Base-by-base conservation (phyloP, 179 eudicot species). In the Pouteria campechiana region DNA sequence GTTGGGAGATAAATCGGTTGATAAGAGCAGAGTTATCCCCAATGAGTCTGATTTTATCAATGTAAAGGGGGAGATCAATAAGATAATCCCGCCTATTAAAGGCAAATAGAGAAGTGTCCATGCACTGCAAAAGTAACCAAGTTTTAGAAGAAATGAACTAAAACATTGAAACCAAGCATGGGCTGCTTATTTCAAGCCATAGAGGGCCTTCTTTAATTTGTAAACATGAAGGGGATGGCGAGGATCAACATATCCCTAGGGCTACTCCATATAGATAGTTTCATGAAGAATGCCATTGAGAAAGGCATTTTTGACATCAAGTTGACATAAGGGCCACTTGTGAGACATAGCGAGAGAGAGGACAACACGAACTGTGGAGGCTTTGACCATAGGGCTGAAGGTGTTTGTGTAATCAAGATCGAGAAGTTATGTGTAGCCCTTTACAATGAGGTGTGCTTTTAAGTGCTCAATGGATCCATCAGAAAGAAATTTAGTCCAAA, bases 251-350 rank as follows among this genome's bases (percentile, higher is more conserved):
- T 15, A 37, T 7, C 41, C 41, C 5, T 19, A 22, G 6, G 34
- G 48, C 9, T 27, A 35, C 19, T 27, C 17, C 19, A 44, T 44
- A 17, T 27, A 44, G 5, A 44, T 23, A 2, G 14, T 10, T 27
- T 44, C 48, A 3, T 16, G 32, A 0, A 31, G 16, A 9, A 30
- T 12, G 1, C 50, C 38, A 4, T 46, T 37, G 2, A 57, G 25
- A 6, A 57, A 23, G 0, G 54, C 43, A 31, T 56, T 30, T 3
- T 37, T 32, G 0, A 50, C 17, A 18, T 50, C 46, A 24, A 38
- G 17, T 18, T 53, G 48, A 17, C 43, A 42, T 0, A 53, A 9
- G 3, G 28, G 40, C 58, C 49, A 53, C 15, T 31, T 15, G 11
- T 41, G 4, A 8, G 58, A n/a, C 14, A 35, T 39, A 2, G 33